Evolutionary conservation across 2,329 filamentous ascomycete species (phyloP), one percentile per base, ranked within the genome.

Genomic region (Colletotrichum magnum): DNA sequence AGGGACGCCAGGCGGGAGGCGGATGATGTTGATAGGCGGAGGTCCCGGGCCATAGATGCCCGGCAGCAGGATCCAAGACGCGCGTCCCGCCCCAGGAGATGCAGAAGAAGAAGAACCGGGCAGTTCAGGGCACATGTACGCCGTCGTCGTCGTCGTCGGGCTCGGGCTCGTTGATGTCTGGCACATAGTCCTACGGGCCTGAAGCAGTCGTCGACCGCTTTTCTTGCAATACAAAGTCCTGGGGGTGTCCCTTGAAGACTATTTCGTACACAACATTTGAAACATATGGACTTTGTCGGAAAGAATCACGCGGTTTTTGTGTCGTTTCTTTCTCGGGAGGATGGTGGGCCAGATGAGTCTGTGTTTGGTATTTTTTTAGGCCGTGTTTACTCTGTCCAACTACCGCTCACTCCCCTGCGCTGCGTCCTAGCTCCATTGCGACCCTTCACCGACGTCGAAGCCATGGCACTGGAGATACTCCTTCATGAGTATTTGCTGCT

Each of bases 81-180:
- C 66, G 50, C 18, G 62, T 12, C 2, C 64, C 56, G 45, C 50
- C 66, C 59, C 71, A 72, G 13, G 59, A 68, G 48, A 74, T 72
- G 47, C 71, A 74, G 45, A 73, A 39, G 57, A 70, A 72, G 61
- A 73, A 73, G 58, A 73, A 73, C 72, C 72, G 72, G 7, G 65
- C 28, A 13, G 39, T 59, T 56, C 71, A 72, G 32, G 72, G 69
- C 21, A 70, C 62, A 18, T 52, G 24, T 6, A 72, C 71, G 26
- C 69, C 71, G 32, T 70, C 56, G 16, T 16, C 1, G 41, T 43
- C 41, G 16, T 71, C 52, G 51, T 53, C 47, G 6, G 69, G 69
- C 53, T 72, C 45, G 5, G 71, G 71, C 18, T 70, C 48, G 4
- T 64, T 18, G 18, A 18, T 18, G 21, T 24, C 21, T 3, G 21